Percentiles rank a stretch among this genome's conserved stretches.
These are phyloP conservation scores for Kingdonia uniflora DNA, from an alignment of 164 flowering plant genomes.

Conservation along the genomic window DNA sequence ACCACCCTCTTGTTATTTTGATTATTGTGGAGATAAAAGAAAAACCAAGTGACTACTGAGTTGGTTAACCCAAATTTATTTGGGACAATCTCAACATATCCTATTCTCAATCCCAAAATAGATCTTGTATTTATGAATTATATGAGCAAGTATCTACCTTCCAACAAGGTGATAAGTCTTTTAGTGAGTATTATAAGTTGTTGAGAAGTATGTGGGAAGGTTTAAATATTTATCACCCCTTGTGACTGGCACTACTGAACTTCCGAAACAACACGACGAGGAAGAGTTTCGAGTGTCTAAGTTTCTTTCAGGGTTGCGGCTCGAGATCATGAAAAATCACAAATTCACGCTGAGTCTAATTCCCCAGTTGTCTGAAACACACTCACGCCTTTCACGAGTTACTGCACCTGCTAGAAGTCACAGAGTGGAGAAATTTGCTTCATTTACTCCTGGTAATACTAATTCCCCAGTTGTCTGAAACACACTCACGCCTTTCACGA, in stretches of 20 bases:
- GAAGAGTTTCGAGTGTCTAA: background rate
- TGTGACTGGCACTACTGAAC: background rate
- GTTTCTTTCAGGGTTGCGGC: background rate
- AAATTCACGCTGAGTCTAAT: conserved; percentile 1
- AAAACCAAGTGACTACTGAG: too few species aligned
- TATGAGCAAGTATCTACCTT: background rate
- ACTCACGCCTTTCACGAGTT: background rate
- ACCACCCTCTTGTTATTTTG: too few species aligned
- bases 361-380: background rate
- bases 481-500: background rate
- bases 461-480: too few species aligned
- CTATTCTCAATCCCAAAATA: background rate
- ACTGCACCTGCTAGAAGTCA: background rate
- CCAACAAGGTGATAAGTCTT: background rate
- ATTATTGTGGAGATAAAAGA: too few species aligned
- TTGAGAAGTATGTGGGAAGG: background rate
- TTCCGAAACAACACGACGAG: background rate
- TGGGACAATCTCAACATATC: background rate
- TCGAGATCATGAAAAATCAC: background rate
- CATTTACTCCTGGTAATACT: background rate
- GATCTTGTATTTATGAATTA: background rate
- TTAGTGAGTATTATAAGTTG: background rate
- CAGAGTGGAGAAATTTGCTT: background rate
- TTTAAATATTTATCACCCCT: background rate
- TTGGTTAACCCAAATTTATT: background rate